These are phyloP conservation scores for Hypholoma fasciculare DNA, from an alignment of 768 basidiomycete genomes.

Conservation along the genomic window DNA sequence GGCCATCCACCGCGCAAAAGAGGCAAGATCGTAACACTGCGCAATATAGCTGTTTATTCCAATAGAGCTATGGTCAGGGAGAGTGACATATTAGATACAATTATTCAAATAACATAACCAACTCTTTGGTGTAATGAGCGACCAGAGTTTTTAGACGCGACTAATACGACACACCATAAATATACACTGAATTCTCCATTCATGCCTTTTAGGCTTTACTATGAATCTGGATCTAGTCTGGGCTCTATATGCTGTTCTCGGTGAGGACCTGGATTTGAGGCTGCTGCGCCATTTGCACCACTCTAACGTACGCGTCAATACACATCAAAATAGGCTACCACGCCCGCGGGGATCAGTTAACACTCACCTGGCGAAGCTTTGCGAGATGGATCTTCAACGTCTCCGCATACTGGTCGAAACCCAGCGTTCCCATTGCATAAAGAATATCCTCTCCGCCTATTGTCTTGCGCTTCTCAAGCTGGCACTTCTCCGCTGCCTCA, in stretches of 20 bases:
- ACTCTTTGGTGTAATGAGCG: neutral
- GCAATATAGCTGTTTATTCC: neutral
- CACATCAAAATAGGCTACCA: no score
- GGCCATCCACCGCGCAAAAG: no score
- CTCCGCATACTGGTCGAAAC: conserved; percentile 94
- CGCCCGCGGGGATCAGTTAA: neutral
- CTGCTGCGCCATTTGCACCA: neutral
- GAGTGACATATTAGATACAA: conserved; percentile 8
- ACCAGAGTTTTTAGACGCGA: no score
- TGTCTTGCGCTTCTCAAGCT: conserved; percentile 95
- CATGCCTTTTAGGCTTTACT: neutral
- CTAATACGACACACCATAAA: neutral
- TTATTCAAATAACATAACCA: conserved; percentile 5
- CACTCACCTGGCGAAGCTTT: conserved; percentile 77
- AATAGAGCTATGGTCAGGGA: neutral
- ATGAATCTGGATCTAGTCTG: conserved; percentile 27
- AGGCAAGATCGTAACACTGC: no score
- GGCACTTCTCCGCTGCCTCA: conserved; percentile 94
- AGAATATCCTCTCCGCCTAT: conserved; percentile 97
- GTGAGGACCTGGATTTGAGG: conserved; percentile 5
- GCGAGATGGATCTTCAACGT: conserved; percentile 90
- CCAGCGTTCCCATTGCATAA: conserved; percentile 89
- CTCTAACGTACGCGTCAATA: neutral
- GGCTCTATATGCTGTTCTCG: conserved; percentile 32
- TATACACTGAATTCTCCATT: neutral